phyloP scores from a whole-genome alignment of 192 early-diverging fungal genomes.

The Dissophora ornata region DNA sequence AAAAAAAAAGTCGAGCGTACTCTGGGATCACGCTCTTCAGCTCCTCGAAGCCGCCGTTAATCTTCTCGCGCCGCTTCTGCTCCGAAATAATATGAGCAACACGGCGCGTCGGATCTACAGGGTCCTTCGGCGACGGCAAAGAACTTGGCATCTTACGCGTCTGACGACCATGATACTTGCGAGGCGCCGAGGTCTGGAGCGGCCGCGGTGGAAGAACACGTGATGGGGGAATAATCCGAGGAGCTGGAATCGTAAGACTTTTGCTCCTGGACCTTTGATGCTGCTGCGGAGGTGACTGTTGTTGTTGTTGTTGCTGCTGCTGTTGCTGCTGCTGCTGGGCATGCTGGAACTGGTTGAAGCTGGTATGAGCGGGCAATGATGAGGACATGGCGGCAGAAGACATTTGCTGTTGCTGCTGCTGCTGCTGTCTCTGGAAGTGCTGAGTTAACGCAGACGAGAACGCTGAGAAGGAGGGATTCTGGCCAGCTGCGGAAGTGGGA shows the following conservation, averaged over 20 bases:
- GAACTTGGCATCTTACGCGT: conserved; percentile 32
- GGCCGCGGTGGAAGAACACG: conserved; percentile 37
- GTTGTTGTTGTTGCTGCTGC: conserved; percentile 21
- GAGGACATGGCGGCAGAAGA: conserved; percentile 44
- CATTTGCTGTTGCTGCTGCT: conserved; percentile 35
- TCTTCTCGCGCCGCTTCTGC: conserved; percentile 60
- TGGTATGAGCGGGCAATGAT: conserved; percentile 18
- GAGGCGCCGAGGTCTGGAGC: conserved; percentile 42
- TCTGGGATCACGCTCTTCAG: conserved; percentile 57
- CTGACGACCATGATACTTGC: conserved; percentile 50
- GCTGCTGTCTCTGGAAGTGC: conserved; percentile 45
- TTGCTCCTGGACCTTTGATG: conserved; percentile 40
- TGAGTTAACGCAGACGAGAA: conserved; percentile 42
- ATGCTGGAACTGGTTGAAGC: conserved; percentile 25
- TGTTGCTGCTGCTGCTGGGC: conserved; percentile 10
- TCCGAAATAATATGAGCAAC: conserved; percentile 58
- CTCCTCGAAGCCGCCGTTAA: conserved; percentile 59
- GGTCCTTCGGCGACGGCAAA: conserved; percentile 13
- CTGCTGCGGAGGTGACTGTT: conserved; percentile 6
- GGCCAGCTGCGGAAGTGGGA: conserved; percentile 12
- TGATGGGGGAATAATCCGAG: conserved; percentile 40
- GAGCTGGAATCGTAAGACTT: conserved; percentile 45
- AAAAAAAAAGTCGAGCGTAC: conserved; percentile 5
- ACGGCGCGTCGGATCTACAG: conserved; percentile 47
- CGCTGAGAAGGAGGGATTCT: conserved; percentile 28